Conservation (phyloP, 257 asterid species). For the Sherardia arvensis region DNA sequence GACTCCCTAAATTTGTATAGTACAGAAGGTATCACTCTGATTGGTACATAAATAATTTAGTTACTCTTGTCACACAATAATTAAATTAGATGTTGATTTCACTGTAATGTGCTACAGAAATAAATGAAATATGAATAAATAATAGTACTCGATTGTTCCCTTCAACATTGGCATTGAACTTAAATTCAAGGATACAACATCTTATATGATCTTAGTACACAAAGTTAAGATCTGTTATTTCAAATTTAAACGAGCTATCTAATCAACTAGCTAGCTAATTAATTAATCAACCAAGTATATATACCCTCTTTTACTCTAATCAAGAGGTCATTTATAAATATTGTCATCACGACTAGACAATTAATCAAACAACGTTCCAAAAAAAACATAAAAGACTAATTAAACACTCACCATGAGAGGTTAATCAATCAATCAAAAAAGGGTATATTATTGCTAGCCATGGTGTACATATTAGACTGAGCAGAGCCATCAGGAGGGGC, state of each 20-base stretch:
- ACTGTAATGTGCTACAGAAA: too few species aligned
- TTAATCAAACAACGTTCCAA: neutral
- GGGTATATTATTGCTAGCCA: constrained; percentile 48
- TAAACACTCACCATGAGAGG: neutral
- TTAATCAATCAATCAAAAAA: constrained; percentile 33
- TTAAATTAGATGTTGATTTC: too few species aligned
- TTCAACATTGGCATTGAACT: neutral
- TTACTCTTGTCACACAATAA: too few species aligned
- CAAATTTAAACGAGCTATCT: neutral
- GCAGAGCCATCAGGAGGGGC: constrained; percentile 38
- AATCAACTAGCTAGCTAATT: neutral
- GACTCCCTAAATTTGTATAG: too few species aligned
- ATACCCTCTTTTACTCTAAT: constrained; percentile 1
- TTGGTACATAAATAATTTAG: too few species aligned
- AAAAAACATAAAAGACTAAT: neutral
- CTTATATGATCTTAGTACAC: neutral
- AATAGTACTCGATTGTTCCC: neutral
- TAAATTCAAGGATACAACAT: neutral
- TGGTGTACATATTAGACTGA: constrained; percentile 23
- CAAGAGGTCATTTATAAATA: neutral
- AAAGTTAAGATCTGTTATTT: neutral
- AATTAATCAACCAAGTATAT: neutral
- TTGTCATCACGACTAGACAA: neutral
- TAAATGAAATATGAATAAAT: too few species aligned
- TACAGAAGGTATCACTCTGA: too few species aligned